These are phyloP conservation scores for Aphanomyces astaci DNA, from an alignment of 352 stramenopile species.

Conservation along the genomic window DNA sequence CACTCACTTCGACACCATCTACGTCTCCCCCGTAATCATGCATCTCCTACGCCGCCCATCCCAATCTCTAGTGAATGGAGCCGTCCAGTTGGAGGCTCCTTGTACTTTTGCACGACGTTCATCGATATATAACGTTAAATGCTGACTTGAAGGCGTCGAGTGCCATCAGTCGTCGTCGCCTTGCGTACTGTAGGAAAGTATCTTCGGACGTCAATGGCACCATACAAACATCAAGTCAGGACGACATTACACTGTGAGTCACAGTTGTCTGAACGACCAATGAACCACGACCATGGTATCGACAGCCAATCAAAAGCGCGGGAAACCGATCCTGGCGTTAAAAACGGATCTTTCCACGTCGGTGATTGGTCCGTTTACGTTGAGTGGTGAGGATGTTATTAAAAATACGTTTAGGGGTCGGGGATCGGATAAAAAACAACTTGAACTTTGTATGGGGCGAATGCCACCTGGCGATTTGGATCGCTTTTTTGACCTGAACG, in stretches of 20 bases:
- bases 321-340: background rate
- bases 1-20: background rate
- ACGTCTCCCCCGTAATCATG: no score
- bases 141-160: no score
- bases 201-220: background rate
- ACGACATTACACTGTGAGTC: background rate
- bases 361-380: slow-evolving; percentile 1
- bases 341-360: background rate
- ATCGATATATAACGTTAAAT: no score
- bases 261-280: background rate
- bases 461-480: slow-evolving; percentile 5
- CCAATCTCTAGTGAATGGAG: no score
- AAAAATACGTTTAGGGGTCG: slow-evolving; percentile 1
- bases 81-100: no score
- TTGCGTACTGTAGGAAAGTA: slow-evolving; percentile 4
- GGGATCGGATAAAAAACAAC: background rate
- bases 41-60: no score
- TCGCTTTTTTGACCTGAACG: background rate
- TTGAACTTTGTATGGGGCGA: slow-evolving; percentile 1
- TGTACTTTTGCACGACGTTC: background rate
- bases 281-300: background rate
- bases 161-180: no score
- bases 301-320: background rate
- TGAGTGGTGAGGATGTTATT: slow-evolving; percentile 11
- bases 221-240: background rate